Percentiles rank a stretch among this genome's conserved stretches.
phyloP scores from a whole-genome alignment of 257 asterid genomes.

The Craterostigma plantagineum region DNA sequence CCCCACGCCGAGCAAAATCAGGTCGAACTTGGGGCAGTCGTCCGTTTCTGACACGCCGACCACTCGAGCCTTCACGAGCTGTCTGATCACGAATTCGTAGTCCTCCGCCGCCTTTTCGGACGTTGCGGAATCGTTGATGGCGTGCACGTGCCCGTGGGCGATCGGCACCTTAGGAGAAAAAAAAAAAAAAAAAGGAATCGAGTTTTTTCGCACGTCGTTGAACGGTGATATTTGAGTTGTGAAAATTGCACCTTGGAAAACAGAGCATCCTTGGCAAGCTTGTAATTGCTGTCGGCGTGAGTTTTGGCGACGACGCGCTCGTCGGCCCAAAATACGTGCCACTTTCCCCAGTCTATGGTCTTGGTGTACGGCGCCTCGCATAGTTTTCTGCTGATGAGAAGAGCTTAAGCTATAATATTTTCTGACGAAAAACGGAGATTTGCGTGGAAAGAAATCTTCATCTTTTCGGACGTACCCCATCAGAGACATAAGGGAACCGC shows the following conservation, averaged over 20 bases:
- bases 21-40: conserved; percentile 52
- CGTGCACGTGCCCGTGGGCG: conserved; percentile 58
- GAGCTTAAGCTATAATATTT: neutral
- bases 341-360: conserved; percentile 93
- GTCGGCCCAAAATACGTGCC: conserved; percentile 83
- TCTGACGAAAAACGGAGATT: no score
- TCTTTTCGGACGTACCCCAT: conserved; percentile 59
- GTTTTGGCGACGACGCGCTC: conserved; percentile 88
- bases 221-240: no score
- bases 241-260: conserved; percentile 97
- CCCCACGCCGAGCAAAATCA: conserved; percentile 62
- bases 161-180: conserved; percentile 49
- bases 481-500: conserved; percentile 74
- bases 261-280: conserved; percentile 59
- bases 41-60: conserved; percentile 22
- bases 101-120: conserved; percentile 85
- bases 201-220: no score
- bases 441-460: no score
- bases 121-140: conserved; percentile 61
- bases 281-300: conserved; percentile 86
- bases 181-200: no score
- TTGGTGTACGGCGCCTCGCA: conserved; percentile 75
- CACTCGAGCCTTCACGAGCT: conserved; percentile 64
- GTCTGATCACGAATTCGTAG: conserved; percentile 67
- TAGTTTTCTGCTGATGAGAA: conserved; percentile 46